Conservation (phyloP, 2,329 filamentous ascomycete species). For the Pseudogymnoascus sp. region DNA sequence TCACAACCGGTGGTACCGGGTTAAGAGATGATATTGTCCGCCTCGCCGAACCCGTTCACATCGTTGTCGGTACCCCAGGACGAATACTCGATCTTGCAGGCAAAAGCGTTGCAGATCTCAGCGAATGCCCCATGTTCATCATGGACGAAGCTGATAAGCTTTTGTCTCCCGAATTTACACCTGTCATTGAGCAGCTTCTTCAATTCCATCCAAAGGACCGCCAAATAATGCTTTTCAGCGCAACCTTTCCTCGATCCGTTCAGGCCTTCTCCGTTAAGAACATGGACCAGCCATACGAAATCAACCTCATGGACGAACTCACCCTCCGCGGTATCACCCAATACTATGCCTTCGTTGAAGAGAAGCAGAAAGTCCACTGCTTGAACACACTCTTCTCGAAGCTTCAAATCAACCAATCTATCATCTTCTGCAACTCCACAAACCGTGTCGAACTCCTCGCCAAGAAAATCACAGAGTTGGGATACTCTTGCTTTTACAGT, state of each 20-base stretch:
- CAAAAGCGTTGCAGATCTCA: slow-evolving; percentile 93
- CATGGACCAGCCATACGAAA: slow-evolving; percentile 94
- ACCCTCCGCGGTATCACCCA: slow-evolving; percentile 97
- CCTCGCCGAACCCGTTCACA: slow-evolving; percentile 88
- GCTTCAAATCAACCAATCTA: slow-evolving; percentile 98
- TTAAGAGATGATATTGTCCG: slow-evolving; percentile 96
- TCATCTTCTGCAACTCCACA: slow-evolving; percentile 99
- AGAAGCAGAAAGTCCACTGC: slow-evolving; percentile 99
- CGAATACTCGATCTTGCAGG: slow-evolving; percentile 93
- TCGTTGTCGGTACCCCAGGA: slow-evolving; percentile 94
- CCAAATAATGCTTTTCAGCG: slow-evolving; percentile 98
- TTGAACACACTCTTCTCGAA: slow-evolving; percentile 98
- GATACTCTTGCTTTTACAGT: slow-evolving; percentile 99
- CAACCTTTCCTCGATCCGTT: slow-evolving; percentile 93
- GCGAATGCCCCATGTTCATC: slow-evolving; percentile 94
- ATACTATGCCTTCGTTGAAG: slow-evolving; percentile 98
- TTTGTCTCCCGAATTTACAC: slow-evolving; percentile 91
- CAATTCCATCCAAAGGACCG: slow-evolving; percentile 95
- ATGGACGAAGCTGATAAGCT: slow-evolving; percentile 99
- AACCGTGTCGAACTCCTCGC: slow-evolving; percentile 95
- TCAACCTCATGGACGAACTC: slow-evolving; percentile 99
- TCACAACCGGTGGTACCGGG: slow-evolving; percentile 92
- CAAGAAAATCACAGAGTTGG: slow-evolving; percentile 98
- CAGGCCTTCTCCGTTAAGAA: slow-evolving; percentile 98
- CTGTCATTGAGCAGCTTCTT: slow-evolving; percentile 91